Evolutionary conservation across 768 basidiomycete species (phyloP).

Genomic region (Lactifluus pinguis): DNA sequence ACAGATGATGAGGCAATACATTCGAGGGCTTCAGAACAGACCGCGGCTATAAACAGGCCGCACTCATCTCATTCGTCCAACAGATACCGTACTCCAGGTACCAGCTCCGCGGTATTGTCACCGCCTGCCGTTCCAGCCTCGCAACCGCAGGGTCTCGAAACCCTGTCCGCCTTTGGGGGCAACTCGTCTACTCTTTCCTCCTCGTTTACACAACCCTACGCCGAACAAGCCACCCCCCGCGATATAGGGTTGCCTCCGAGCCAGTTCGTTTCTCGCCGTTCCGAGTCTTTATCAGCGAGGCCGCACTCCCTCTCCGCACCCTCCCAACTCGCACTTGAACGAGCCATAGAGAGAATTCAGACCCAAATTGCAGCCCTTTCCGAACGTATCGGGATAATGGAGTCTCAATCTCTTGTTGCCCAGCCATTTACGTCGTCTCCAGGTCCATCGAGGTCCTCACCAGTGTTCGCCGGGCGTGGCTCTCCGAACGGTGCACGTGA

Average conservation of each 20-base stretch:
- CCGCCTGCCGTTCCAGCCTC: slow-evolving; percentile 44
- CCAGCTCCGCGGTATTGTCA: slow-evolving; percentile 50
- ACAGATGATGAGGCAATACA: slow-evolving; percentile 15
- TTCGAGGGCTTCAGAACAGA: slow-evolving; percentile 22
- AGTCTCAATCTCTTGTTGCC: slow-evolving; percentile 27
- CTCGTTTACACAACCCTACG: slow-evolving; percentile 29
- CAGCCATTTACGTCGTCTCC: slow-evolving; percentile 30
- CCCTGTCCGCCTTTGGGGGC: slow-evolving; percentile 61
- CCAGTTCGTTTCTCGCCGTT: slow-evolving; percentile 3
- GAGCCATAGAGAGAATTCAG: slow-evolving; percentile 72
- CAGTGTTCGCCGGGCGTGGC: slow-evolving; percentile 22
- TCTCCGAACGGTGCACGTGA: slow-evolving; percentile 18
- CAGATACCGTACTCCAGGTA: slow-evolving; percentile 70
- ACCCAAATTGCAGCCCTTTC: slow-evolving; percentile 72
- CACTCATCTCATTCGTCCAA: slow-evolving; percentile 71
- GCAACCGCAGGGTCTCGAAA: slow-evolving; percentile 66
- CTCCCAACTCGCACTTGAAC: slow-evolving; percentile 53
- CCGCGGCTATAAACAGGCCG: slow-evolving; percentile 38
- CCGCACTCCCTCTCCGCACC: slow-evolving; percentile 26
- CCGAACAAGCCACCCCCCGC: slow-evolving; percentile 15
- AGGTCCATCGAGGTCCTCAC: slow-evolving; percentile 23
- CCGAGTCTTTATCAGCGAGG: slow-evolving; percentile 13
- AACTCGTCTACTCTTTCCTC: slow-evolving; percentile 33
- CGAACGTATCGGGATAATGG: slow-evolving; percentile 58
- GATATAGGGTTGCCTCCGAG: neutral